These are phyloP conservation scores for Magnolia kwangsiensis DNA, from an alignment of 164 flowering plant species.

Conservation along the genomic window DNA sequence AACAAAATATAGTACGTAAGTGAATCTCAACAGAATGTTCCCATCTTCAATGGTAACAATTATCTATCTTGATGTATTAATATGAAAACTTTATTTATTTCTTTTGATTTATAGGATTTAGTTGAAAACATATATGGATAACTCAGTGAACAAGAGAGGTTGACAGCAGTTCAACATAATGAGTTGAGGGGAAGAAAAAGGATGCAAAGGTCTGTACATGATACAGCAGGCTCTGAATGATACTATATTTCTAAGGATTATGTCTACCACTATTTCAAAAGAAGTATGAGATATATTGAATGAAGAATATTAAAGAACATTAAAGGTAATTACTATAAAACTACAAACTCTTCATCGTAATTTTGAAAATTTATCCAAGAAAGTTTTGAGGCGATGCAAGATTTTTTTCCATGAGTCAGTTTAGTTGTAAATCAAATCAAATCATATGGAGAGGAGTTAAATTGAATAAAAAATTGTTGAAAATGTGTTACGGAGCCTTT, in stretches of 20 bases:
- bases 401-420: not conserved
- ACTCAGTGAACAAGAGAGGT: no score
- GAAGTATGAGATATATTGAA: not conserved
- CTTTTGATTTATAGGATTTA: no score
- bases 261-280: not conserved
- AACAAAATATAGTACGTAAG: no score
- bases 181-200: not conserved
- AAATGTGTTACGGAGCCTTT: conserved; percentile 7
- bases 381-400: not conserved
- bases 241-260: not conserved
- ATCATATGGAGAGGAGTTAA: conserved; percentile 3
- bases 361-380: not conserved
- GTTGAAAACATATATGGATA: no score
- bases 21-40: no score
- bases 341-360: not conserved
- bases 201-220: not conserved
- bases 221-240: not conserved
- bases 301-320: not conserved
- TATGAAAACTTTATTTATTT: no score
- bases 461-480: conserved; percentile 11
- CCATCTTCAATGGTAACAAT: no score
- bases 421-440: conserved; percentile 6
- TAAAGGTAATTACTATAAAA: not conserved
- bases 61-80: no score
- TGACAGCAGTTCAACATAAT: no score